Conservation (phyloP, 306 rosid species). For the Medicago truncatula region MtrunA17r5.0-ANR NC_053047.1:4334001-4334500, state of each 20-base stretch:
- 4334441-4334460: conserved; percentile 98
- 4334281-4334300: conserved; percentile 52
- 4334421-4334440: conserved; percentile 89
- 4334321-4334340: conserved; percentile 90
- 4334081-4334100: conserved; percentile 16
- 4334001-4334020: not conserved
- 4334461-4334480: conserved; percentile 95
- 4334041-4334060: not conserved
- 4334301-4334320: conserved; percentile 66
- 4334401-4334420: conserved; percentile 89
- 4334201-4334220: conserved; percentile 5
- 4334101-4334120: not conserved
- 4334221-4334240: conserved; percentile 14
- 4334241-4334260: conserved; percentile 56
- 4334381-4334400: conserved; percentile 97
- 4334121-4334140: conserved; percentile 26
- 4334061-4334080: not conserved
- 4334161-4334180: conserved; percentile 4
- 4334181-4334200: conserved; percentile 39
- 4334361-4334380: conserved; percentile 69
- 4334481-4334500: conserved; percentile 91
- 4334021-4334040: not conserved
- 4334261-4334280: conserved; percentile 46
- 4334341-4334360: conserved; percentile 77
- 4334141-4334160: conserved; percentile 32